A percentile compares a stretch with the other conserved stretches of the same genome.
These are phyloP conservation scores for Rhynchospora pubera DNA, from an alignment of 176 grass and related monocot species.

Conservation along the genomic window DNA sequence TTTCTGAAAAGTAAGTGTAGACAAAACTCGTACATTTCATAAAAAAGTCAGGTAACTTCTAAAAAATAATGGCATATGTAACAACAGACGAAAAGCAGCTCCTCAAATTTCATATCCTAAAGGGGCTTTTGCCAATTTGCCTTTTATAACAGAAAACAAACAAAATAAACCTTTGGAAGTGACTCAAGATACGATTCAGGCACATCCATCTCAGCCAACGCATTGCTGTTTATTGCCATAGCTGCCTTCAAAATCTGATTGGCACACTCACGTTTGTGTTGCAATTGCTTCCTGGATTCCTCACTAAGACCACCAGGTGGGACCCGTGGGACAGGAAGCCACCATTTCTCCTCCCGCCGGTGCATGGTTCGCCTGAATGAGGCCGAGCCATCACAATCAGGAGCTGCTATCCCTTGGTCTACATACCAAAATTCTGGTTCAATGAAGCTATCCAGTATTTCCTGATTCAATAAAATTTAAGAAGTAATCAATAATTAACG, in stretches of 20 bases:
- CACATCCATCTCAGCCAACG: conserved; percentile 83
- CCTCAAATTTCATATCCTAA: neutral
- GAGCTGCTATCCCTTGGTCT: conserved; percentile 79
- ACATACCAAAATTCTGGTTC: conserved; percentile 96
- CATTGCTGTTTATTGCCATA: conserved; percentile 85
- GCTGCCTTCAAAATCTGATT: conserved; percentile 92
- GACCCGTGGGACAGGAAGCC: conserved; percentile 77
- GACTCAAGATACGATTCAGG: conserved; percentile 72
- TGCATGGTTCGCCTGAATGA: conserved; percentile 40
- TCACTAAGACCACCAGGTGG: conserved; percentile 45
- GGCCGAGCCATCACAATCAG: conserved; percentile 52
- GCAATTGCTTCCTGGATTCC: conserved; percentile 45
- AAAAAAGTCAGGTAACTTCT: neutral
- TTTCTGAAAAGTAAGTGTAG: too few relatives aligned
- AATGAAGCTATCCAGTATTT: conserved; percentile 74
- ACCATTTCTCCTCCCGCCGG: conserved; percentile 84
- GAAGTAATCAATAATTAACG: neutral
- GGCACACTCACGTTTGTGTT: conserved; percentile 65
- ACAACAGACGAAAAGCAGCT: neutral
- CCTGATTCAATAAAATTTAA: conserved; percentile 28
- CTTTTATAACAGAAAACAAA: neutral
- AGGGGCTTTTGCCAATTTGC: neutral
- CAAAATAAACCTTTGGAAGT: conserved; percentile 57
- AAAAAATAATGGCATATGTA: neutral
- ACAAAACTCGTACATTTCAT: neutral